Percentiles rank a stretch among this genome's conserved stretches.
Evolutionary conservation across 176 grass and related monocot species (phyloP).

Genomic region (Poa annua): DNA sequence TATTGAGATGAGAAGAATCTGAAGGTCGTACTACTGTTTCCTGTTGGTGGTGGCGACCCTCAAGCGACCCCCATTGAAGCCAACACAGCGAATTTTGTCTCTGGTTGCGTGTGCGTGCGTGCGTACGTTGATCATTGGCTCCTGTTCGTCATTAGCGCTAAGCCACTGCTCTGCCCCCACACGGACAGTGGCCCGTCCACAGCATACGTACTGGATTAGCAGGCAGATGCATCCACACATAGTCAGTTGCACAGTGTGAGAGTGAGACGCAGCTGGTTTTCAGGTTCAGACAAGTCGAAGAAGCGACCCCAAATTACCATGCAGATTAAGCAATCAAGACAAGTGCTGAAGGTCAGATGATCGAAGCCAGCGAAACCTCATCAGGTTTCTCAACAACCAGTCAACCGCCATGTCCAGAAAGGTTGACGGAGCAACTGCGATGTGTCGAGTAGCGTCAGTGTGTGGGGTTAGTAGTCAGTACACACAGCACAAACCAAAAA

Average conservation of each 20-base stretch:
- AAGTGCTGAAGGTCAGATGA: not conserved
- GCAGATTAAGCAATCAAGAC: not conserved
- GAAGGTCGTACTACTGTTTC: not conserved
- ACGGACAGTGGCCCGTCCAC: no score
- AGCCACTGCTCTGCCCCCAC: no score
- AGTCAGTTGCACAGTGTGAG: not conserved
- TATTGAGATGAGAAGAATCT: not conserved
- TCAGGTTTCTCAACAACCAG: no score
- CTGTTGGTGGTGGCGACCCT: not conserved
- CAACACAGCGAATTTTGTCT: conserved; percentile 28
- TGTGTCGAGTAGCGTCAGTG: no score
- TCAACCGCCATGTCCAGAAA: no score
- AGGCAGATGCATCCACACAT: no score
- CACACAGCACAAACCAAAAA: no score
- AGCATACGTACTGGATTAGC: no score
- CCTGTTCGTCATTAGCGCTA: no score
- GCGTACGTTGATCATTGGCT: not conserved
- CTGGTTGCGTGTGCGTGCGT: not conserved
- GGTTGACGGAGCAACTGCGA: no score
- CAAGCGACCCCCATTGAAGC: conserved; percentile 10
- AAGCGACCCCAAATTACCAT: not conserved
- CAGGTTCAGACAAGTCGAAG: not conserved
- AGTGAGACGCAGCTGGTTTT: not conserved
- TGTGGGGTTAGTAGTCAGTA: no score
- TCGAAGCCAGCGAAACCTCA: no score